These are phyloP conservation scores for Pseudonitzschia multistriata DNA, from an alignment of 108 stramenopile species.

Conservation along the genomic window DNA sequence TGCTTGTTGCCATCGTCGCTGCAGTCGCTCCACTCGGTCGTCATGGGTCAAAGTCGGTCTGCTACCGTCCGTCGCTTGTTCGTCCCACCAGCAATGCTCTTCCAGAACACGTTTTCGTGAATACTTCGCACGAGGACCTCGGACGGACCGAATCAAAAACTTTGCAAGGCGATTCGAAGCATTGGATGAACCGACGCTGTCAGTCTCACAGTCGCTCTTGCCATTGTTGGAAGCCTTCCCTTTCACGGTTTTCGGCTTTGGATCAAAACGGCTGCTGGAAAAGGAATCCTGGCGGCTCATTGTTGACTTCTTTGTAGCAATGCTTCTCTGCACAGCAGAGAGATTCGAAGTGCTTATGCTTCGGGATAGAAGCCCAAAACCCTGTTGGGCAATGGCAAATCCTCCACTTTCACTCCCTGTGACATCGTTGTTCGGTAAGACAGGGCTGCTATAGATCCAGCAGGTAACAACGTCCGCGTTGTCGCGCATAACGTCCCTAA, in stretches of 20 bases:
- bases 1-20: slow-evolving; percentile 28
- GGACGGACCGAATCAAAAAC: slow-evolving; percentile 1
- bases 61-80: neutral
- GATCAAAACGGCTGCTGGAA: neutral
- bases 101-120: slow-evolving; percentile 4
- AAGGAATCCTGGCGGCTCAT: slow-evolving; percentile 2
- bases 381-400: neutral
- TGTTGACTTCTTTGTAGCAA: neutral
- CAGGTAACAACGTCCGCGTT: neutral
- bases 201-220: neutral
- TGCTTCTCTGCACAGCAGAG: neutral
- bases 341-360: neutral
- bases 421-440: neutral
- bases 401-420: neutral
- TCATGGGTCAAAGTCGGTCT: neutral
- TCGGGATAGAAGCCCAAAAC: neutral
- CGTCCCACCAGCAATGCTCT: neutral
- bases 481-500: neutral
- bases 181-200: neutral
- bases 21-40: neutral
- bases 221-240: neutral
- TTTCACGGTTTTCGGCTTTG: neutral
- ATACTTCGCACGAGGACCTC: slow-evolving; percentile 4
- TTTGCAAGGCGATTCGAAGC: neutral
- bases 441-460: neutral